Base-by-base conservation (phyloP, 164 flowering plant genomes). In the Berberis thunbergii region DNA sequence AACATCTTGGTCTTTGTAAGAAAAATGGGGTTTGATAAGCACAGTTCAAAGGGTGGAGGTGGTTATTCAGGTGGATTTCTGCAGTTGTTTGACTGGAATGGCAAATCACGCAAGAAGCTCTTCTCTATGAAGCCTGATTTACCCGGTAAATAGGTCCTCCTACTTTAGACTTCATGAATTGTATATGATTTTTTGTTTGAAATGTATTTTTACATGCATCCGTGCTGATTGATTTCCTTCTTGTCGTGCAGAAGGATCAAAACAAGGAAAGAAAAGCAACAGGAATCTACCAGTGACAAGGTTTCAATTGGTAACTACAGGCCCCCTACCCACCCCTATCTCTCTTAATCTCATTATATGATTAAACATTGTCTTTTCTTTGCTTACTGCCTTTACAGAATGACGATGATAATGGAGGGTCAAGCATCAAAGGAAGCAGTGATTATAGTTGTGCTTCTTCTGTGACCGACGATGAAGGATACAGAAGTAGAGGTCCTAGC, bases 21-120 rank as follows among this genome's bases (percentile, higher is more conserved):
- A 55, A 12, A 60, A 64, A 87, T 89, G 91, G 86, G 84, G 46
- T 68, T 67, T 54, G 89, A 89, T 45, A 89, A 75, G 72, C 85
- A 82, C 67, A 66, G 79, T 61, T 75, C 83, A 8, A 88, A 79
- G 70, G 66, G 69, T 55, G 84, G 87, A 46, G n/a, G 13, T 53
- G 98, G 96, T 26, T 26, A 26, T 26, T 26, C 26, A 26, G 26
- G 26, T 53, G 88, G 92, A 13, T 88, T 94, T 60, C 76, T 88
- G 63, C 92, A 94, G 73, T 65, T 94, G 60, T 94, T 94, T 74
- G 98, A 94, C 70, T 91, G 98, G 97, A 88, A 82, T 72, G 81
- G 80, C 12, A 90, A 87, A 68, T 88, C 98, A 41, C 68, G 93
- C 63, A 94, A 94, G 80, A 94, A 88, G 74, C 73, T 94, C 46